phyloP scores from a whole-genome alignment of 1,139 yeast species.

The Geotrichum klebahnii region DNA sequence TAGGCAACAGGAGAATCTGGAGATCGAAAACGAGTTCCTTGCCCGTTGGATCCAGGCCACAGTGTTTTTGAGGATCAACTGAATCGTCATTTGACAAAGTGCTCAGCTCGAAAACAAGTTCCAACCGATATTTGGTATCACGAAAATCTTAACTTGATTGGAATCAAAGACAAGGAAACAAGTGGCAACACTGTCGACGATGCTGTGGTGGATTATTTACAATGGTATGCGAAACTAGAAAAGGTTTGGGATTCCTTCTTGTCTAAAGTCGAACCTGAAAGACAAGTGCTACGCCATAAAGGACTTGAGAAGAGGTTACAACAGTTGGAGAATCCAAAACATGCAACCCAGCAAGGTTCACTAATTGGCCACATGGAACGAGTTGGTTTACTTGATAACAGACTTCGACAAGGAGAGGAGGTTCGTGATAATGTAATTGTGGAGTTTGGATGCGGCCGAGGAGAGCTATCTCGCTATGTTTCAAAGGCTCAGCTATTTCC shows the following conservation, averaged over 20 bases:
- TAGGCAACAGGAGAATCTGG: constrained; percentile 27
- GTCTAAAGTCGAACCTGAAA: constrained; percentile 21
- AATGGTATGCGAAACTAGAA: constrained; percentile 41
- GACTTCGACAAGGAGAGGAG: constrained; percentile 10
- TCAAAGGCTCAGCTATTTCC: constrained; percentile 44
- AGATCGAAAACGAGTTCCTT: constrained; percentile 53
- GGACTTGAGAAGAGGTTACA: constrained; percentile 43
- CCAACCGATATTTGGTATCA: constrained; percentile 46
- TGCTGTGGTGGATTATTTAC: constrained; percentile 26
- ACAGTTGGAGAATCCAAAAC: constrained; percentile 58
- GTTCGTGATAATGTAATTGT: constrained; percentile 45
- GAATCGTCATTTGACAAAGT: constrained; percentile 55
- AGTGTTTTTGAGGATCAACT: constrained; percentile 62
- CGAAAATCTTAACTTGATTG: constrained; percentile 41
- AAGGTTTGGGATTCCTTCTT: constrained; percentile 26
- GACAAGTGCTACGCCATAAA: constrained; percentile 27
- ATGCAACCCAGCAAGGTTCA: constrained; percentile 78
- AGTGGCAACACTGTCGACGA: constrained; percentile 10
- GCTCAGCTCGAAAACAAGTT: constrained; percentile 48
- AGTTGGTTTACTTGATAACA: constrained; percentile 41
- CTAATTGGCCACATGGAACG: constrained; percentile 63
- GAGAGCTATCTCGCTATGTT: constrained; percentile 72
- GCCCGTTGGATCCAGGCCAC: constrained; percentile 76
- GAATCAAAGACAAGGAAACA: constrained; percentile 20
- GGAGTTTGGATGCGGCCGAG: constrained; percentile 91